Evolutionary conservation across 495 filamentous ascomycete genomes (phyloP).

Genomic region (Collariella sp.): DNA sequence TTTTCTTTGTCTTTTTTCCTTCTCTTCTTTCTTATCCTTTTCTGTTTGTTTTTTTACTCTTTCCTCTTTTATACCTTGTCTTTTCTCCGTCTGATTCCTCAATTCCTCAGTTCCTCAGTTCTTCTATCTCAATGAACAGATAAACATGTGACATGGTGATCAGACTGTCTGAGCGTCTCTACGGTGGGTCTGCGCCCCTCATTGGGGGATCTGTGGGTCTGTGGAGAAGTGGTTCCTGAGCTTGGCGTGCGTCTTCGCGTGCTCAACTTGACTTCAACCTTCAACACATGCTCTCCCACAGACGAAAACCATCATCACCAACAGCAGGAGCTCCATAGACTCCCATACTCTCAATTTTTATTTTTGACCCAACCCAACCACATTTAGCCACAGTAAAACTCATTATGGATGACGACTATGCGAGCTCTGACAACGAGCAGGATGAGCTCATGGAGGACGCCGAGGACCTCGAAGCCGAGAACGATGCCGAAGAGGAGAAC

Average conservation of each 20-base stretch:
- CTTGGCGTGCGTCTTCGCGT: not conserved
- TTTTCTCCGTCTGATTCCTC: no score
- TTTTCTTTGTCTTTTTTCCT: no score
- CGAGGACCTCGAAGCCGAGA: slow-evolving; percentile 53
- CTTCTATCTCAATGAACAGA: no score
- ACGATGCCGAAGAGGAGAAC: slow-evolving; percentile 50
- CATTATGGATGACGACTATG: slow-evolving; percentile 38
- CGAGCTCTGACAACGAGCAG: slow-evolving; percentile 50
- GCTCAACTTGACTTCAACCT: not conserved
- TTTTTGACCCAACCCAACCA: not conserved
- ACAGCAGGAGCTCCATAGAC: not conserved
- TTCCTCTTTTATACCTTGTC: no score
- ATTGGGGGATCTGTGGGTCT: no score
- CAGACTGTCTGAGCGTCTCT: no score
- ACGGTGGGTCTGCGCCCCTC: no score
- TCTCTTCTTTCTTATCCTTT: no score
- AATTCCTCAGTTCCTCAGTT: no score
- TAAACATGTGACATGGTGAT: no score
- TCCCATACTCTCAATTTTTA: not conserved
- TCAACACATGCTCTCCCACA: not conserved
- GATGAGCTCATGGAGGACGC: slow-evolving; percentile 58
- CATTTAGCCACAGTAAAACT: not conserved
- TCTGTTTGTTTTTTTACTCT: no score
- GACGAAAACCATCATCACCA: not conserved
- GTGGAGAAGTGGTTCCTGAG: not conserved